phyloP scores from a whole-genome alignment of 1,139 yeast species.

The Candida sojae region DNA sequence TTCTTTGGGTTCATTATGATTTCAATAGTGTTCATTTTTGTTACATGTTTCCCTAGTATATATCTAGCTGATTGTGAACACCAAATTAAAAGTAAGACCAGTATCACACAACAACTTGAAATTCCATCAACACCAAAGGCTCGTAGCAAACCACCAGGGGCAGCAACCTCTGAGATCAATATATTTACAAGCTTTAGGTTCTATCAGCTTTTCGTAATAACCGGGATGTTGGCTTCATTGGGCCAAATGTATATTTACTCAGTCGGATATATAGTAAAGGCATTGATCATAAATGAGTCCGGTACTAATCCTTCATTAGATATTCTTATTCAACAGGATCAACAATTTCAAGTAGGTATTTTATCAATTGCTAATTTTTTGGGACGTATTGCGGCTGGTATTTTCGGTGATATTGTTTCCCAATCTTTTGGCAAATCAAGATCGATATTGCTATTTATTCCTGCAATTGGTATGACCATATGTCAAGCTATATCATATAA shows the following conservation, averaged over 20 bases:
- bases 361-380: slow-evolving; percentile 55
- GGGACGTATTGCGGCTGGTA: slow-evolving; percentile 55
- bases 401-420: slow-evolving; percentile 51
- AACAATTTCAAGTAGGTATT: slow-evolving; percentile 58
- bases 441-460: slow-evolving; percentile 47
- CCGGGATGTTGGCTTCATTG: slow-evolving; percentile 55
- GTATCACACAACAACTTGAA: neutral
- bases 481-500: slow-evolving; percentile 45
- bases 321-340: slow-evolving; percentile 44
- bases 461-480: slow-evolving; percentile 40
- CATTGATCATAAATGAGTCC: slow-evolving; percentile 35
- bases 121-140: neutral
- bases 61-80: slow-evolving; percentile 45
- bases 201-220: slow-evolving; percentile 49
- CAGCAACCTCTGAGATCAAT: neutral
- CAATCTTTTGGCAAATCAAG: slow-evolving; percentile 46
- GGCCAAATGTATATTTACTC: slow-evolving; percentile 68
- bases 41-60: slow-evolving; percentile 49
- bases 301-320: slow-evolving; percentile 16
- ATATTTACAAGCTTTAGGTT: slow-evolving; percentile 39
- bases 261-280: slow-evolving; percentile 60
- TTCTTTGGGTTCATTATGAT: slow-evolving; percentile 50
- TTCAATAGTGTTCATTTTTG: slow-evolving; percentile 39
- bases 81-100: slow-evolving; percentile 13
- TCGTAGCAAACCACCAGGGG: neutral